Percentiles rank a stretch among this genome's conserved stretches.
phyloP scores from a whole-genome alignment of 805 yeast genomes.

The Clavispora phyllophila region DNA sequence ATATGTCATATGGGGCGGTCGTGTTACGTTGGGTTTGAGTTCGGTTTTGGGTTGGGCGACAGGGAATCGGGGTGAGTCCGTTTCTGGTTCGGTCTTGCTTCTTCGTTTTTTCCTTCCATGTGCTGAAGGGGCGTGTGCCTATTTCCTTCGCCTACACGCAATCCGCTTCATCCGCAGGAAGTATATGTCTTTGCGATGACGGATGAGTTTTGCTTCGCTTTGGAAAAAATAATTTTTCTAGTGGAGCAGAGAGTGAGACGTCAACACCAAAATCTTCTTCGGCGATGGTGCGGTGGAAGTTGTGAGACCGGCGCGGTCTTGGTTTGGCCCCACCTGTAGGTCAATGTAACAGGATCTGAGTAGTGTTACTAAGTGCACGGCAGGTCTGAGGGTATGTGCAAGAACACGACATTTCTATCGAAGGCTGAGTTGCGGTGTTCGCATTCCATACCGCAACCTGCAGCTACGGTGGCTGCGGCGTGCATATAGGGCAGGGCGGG shows the following conservation, averaged over 20 bases:
- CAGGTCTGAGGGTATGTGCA: neutral
- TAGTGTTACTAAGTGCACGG: neutral
- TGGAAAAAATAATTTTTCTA: no score
- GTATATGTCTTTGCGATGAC: neutral
- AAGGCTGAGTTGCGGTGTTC: neutral
- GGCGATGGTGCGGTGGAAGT: no score
- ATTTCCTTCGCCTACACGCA: neutral
- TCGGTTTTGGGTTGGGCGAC: neutral
- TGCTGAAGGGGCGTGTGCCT: no score
- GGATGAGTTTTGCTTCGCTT: no score
- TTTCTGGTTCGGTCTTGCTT: no score
- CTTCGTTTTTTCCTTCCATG: no score
- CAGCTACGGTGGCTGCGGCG: neutral
- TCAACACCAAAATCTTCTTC: no score
- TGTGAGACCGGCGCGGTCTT: no score
- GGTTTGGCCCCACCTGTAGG: no score
- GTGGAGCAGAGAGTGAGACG: no score
- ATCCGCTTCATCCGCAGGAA: no score
- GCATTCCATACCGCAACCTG: conserved; percentile 1
- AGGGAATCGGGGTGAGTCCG: no score
- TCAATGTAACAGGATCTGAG: neutral
- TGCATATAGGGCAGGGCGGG: neutral
- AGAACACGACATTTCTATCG: neutral
- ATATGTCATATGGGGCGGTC: neutral
- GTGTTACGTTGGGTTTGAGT: neutral